phyloP scores from a whole-genome alignment of 1,284 basidiomycete genomes.

The Stereum hirsutum region DNA sequence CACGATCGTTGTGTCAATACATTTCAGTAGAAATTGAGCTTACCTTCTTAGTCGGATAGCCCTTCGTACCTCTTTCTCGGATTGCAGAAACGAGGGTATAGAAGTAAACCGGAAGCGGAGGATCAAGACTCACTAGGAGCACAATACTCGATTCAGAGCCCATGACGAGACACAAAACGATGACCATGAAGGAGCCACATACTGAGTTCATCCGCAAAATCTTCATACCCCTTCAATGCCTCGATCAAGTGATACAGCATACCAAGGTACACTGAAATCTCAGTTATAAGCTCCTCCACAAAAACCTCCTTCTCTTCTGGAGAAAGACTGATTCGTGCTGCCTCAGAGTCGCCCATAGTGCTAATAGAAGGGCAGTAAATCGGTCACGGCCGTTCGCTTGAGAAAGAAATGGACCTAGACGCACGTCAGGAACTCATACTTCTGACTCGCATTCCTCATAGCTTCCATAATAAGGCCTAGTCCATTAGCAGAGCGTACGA shows the following conservation, averaged over 20 bases:
- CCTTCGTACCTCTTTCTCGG: conserved; percentile 90
- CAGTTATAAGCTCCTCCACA: conserved; percentile 82
- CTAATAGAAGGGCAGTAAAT: conserved; percentile 28
- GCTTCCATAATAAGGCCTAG: conserved; percentile 79
- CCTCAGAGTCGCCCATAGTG: conserved; percentile 64
- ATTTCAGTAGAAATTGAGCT: conserved; percentile 8
- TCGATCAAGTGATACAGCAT: conserved; percentile 94
- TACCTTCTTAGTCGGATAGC: conserved; percentile 95
- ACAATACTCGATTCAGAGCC: too few species aligned
- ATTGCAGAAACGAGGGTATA: conserved; percentile 85
- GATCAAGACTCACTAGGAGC: conserved; percentile 86
- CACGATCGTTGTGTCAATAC: conserved; percentile 4
- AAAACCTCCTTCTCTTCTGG: conserved; percentile 66
- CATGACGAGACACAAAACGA: conserved; percentile 10
- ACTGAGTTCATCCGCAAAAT: conserved; percentile 95
- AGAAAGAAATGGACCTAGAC: neutral
- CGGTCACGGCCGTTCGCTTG: conserved; percentile 5
- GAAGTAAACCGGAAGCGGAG: conserved; percentile 88
- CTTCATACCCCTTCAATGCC: conserved; percentile 83
- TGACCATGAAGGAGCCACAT: conserved; percentile 31
- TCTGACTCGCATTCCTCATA: conserved; percentile 82
- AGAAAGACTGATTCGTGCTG: conserved; percentile 59
- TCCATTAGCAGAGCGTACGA: conserved; percentile 81
- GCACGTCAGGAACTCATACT: conserved; percentile 80
- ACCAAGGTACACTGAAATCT: conserved; percentile 85